Evolutionary conservation across 768 basidiomycete genomes (phyloP).

Genomic region (Lentinula detonsa): DNA sequence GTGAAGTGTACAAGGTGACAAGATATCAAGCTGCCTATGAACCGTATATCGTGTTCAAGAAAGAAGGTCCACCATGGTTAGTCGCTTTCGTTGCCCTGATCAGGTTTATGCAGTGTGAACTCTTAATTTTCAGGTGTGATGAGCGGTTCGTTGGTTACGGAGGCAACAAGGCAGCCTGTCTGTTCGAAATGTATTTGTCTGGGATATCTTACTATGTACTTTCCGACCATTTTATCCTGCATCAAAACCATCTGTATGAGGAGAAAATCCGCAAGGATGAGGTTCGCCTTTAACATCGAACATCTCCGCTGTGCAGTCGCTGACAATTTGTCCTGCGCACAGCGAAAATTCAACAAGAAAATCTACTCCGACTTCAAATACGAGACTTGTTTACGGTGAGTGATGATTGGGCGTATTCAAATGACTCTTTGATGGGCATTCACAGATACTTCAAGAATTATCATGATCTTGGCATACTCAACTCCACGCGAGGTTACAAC

Average conservation of each 20-base stretch:
- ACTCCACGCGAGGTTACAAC: conserved; percentile 46
- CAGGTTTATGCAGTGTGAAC: neutral
- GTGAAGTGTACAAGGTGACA: conserved; percentile 69
- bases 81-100: neutral
- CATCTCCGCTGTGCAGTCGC: neutral
- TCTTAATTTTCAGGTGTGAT: conserved; percentile 63
- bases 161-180: conserved; percentile 88
- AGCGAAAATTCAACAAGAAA: conserved; percentile 74
- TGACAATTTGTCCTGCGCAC: neutral
- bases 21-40: conserved; percentile 83
- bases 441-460: conserved; percentile 60
- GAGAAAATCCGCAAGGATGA: conserved; percentile 68
- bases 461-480: conserved; percentile 42
- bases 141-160: conserved; percentile 90
- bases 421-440: neutral
- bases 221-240: conserved; percentile 82
- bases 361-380: conserved; percentile 75
- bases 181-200: conserved; percentile 87
- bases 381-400: conserved; percentile 63
- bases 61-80: conserved; percentile 70
- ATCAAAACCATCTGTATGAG: conserved; percentile 81
- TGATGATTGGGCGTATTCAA: neutral
- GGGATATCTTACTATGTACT: conserved; percentile 82
- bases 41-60: conserved; percentile 81
- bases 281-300: conserved; percentile 27